Conservation (phyloP, 441 rosid genomes). For the Euphorbia corollata region DNA sequence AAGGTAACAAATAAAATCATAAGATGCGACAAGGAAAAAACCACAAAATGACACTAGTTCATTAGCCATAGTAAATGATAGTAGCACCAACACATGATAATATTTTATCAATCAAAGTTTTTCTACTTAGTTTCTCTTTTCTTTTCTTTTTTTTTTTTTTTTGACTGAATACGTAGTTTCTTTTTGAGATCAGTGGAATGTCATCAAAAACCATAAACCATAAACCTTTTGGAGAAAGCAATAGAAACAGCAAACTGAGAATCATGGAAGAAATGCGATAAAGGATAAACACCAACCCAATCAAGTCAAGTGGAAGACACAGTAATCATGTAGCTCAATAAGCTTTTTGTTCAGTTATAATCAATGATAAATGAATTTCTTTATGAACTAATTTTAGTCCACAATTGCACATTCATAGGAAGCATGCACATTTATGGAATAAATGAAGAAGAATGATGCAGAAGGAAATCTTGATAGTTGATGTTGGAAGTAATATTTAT, state of each 20-base stretch:
- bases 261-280: not conserved
- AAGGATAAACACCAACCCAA: not conserved
- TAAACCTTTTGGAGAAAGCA: not conserved
- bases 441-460: not conserved
- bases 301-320: not conserved
- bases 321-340: slow-evolving; percentile 6
- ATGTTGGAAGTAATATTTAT: not conserved
- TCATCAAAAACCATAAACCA: not conserved
- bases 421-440: not conserved
- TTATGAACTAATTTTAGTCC: not conserved
- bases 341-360: not conserved
- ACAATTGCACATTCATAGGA: not conserved
- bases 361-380: not conserved
- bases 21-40: not conserved
- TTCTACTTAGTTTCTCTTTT: no score
- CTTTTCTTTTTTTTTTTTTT: no score
- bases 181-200: not conserved
- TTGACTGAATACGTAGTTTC: no score
- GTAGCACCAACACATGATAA: not conserved
- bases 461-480: not conserved
- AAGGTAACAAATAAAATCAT: not conserved
- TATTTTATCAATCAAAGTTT: not conserved
- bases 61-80: not conserved
- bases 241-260: not conserved
- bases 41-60: not conserved